Evolutionary conservation across 1,284 basidiomycete genomes (phyloP).

Genomic region (Puccinia hordei): DNA sequence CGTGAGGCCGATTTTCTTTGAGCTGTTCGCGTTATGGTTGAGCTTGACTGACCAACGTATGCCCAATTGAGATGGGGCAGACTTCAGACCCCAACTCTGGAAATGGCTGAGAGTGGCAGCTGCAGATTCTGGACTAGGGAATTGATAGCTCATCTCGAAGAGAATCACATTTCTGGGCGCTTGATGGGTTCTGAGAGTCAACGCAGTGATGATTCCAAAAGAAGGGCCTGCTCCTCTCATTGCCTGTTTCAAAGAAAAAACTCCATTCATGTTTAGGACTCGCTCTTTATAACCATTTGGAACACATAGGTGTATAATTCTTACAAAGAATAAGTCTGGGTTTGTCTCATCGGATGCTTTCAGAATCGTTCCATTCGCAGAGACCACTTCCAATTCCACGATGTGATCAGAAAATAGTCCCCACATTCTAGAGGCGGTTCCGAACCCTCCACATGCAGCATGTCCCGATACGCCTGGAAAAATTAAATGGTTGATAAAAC

Average conservation of each 20-base stretch:
- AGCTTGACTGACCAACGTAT: constrained; percentile 28
- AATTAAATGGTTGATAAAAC: neutral
- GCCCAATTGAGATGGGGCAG: constrained; percentile 29
- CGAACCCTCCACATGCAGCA: constrained; percentile 58
- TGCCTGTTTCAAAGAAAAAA: constrained; percentile 55
- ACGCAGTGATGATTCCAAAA: constrained; percentile 58
- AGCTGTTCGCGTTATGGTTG: neutral
- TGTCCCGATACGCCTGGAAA: constrained; percentile 55
- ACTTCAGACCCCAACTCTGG: constrained; percentile 31
- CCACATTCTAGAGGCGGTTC: constrained; percentile 57
- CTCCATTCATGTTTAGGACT: neutral
- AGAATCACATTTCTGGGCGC: constrained; percentile 31
- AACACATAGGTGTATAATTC: neutral
- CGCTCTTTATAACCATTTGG: neutral
- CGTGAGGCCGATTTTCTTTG: neutral
- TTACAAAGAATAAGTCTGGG: constrained; percentile 54
- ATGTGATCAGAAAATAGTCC: constrained; percentile 59
- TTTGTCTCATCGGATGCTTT: constrained; percentile 52
- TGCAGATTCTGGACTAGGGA: constrained; percentile 10
- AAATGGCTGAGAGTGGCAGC: constrained; percentile 25
- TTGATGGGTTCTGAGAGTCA: constrained; percentile 27
- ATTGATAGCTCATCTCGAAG: constrained; percentile 19
- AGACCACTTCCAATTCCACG: constrained; percentile 58
- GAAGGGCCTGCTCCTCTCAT: constrained; percentile 58
- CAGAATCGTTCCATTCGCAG: constrained; percentile 58